Base-by-base conservation (phyloP, 2,329 filamentous ascomycete genomes). In the Helotiales sp. region DNA sequence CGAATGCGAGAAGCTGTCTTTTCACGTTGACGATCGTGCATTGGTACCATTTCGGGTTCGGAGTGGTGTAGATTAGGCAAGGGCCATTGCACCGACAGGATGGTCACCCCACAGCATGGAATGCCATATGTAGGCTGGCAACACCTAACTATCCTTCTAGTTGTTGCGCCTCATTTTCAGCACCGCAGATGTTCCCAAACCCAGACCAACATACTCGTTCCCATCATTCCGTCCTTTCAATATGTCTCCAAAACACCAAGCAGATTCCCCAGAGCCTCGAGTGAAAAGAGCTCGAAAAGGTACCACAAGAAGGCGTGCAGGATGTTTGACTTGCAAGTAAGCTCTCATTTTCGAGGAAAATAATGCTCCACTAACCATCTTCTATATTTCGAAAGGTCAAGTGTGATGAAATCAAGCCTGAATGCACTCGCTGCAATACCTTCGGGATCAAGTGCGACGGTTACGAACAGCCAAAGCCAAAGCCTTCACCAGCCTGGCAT, bases 371-470 rank as follows among this genome's bases (percentile, higher is more conserved):
- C 7, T n/a, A 54, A 43, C 13, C 20, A 43, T 3, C 20, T 3
- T 22, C 17, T 11, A 63, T 57, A 32, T 15, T 20, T 30, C 60
- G 66, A 32, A 68, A 57, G 59, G 62, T 68, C 11, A 68, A 68
- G 52, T 68, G 66, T 28, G 66, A 68, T 61, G 66, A 68, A 32
- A n/a, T 50, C 2, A 68, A 62, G 28, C 66, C 66, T 1, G 10
- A 17, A 3, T 68, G 66, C 45, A 68, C 37, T 24, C 49, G 61
- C 22, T 68, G 66, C 28, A 13, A 22, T 6, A 55, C 40, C n/a
- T 32, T 52, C 20, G 50, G 43, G 3, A 59, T 47, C n/a, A 50
- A 22, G 61, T 68, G 66, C 28, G 62, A 68, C 10, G 65, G 65
- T 6, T 68, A 68, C 50, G 49, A 47, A 10, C n/a, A 7, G 30